Evolutionary conservation across 2,329 filamentous ascomycete species (phyloP).

Genomic region (Podosphaera aphanis): DNA sequence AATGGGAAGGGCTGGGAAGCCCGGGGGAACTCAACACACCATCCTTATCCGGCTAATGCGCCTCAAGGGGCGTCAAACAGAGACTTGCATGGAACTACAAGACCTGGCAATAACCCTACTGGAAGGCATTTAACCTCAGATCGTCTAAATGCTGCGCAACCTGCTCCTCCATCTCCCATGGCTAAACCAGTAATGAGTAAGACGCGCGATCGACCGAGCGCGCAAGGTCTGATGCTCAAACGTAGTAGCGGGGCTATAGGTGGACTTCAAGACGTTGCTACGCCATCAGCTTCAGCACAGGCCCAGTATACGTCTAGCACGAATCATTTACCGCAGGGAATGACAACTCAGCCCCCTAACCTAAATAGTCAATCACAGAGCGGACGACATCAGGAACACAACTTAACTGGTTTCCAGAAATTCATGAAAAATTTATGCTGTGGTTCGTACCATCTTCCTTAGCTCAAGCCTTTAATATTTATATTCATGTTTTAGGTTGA

Average conservation of each 20-base stretch:
- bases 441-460: conserved; percentile 29
- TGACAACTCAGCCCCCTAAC: conserved; percentile 31
- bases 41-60: conserved; percentile 55
- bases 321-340: conserved; percentile 52
- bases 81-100: conserved; percentile 56
- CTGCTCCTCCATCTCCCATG: conserved; percentile 64
- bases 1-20: conserved; percentile 77
- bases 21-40: conserved; percentile 46
- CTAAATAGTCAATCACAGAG: conserved; percentile 33
- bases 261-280: conserved; percentile 52
- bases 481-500: conserved; percentile 13
- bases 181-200: conserved; percentile 49
- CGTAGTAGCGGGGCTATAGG: conserved; percentile 49
- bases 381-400: conserved; percentile 38
- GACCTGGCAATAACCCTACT: conserved; percentile 32
- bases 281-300: conserved; percentile 74
- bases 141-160: conserved; percentile 87
- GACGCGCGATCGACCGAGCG: conserved; percentile 52
- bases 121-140: conserved; percentile 42
- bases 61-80: conserved; percentile 63
- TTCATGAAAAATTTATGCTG: conserved; percentile 85
- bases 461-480: background rate
- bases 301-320: conserved; percentile 93
- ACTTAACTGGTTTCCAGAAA: conserved; percentile 71
- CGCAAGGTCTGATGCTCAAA: conserved; percentile 47